Evolutionary conservation across 1,139 yeast genomes (phyloP).

Genomic region (Spencermartinsiella ligniputridi): DNA sequence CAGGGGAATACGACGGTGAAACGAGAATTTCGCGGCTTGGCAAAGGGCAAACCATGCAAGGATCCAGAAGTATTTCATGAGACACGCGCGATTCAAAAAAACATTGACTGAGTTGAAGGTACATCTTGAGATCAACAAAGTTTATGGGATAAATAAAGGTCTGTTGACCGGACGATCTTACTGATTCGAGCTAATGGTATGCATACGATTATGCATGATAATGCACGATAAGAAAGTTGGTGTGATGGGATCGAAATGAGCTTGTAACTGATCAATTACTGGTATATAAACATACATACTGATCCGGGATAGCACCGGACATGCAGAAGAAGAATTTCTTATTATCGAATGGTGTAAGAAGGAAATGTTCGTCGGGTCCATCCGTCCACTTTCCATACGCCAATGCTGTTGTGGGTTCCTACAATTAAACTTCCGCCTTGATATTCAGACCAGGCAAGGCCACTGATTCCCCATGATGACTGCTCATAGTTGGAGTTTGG

Average conservation of each 20-base stretch:
- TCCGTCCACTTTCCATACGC: conserved; percentile 31
- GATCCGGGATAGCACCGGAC: no score
- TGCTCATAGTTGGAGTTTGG: conserved; percentile 11
- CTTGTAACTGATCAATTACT: background rate
- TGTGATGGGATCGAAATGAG: background rate
- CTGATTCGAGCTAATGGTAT: no score
- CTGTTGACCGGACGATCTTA: no score
- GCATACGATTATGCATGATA: background rate
- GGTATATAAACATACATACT: no score
- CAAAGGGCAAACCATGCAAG: background rate
- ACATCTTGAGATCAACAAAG: no score
- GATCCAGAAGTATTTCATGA: no score
- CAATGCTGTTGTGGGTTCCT: conserved; percentile 36
- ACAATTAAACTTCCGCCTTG: conserved; percentile 36
- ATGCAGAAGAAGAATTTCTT: conserved; percentile 1
- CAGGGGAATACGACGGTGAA: background rate
- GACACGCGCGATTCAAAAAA: no score
- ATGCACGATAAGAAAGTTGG: background rate
- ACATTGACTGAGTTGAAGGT: no score
- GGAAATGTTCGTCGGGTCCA: conserved; percentile 31
- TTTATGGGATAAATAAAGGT: no score
- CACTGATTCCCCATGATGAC: conserved; percentile 32
- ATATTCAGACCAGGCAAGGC: conserved; percentile 33
- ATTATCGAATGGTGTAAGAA: conserved; percentile 22
- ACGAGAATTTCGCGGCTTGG: background rate